Conservation (phyloP, 1,139 yeast genomes). For the Candida smagusa region DNA sequence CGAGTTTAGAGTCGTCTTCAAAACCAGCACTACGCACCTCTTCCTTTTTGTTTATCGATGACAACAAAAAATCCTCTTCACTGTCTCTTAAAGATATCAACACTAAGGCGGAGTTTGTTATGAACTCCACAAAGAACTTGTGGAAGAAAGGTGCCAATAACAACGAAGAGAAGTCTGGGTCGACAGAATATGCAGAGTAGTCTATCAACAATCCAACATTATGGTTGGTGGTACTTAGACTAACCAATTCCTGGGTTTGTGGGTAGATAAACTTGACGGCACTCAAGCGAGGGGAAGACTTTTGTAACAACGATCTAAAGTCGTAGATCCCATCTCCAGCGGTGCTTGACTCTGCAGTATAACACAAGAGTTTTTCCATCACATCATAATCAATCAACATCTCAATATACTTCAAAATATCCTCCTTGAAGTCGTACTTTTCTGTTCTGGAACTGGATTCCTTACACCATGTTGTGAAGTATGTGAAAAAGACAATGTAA, state of each 20-base stretch:
- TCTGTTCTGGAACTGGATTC: constrained; percentile 42
- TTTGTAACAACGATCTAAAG: constrained; percentile 64
- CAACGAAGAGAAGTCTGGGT: constrained; percentile 24
- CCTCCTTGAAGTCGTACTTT: constrained; percentile 49
- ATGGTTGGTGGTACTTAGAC: constrained; percentile 13
- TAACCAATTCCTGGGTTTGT: constrained; percentile 24
- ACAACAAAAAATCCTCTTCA: constrained; percentile 78
- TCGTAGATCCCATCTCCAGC: constrained; percentile 55
- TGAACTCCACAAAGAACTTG: constrained; percentile 56
- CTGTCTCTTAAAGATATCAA: constrained; percentile 76
- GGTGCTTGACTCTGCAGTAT: constrained; percentile 56
- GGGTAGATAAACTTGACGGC: constrained; percentile 38
- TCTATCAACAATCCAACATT: constrained; percentile 24
- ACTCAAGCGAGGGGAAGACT: constrained; percentile 54
- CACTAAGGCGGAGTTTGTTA: constrained; percentile 73
- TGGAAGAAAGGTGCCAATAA: constrained; percentile 46
- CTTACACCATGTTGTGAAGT: constrained; percentile 73
- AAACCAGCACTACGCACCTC: constrained; percentile 6
- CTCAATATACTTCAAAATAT: constrained; percentile 38
- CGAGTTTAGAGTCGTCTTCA: constrained; percentile 1
- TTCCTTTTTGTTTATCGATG: constrained; percentile 37
- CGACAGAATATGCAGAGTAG: constrained; percentile 17
- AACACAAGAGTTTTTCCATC: constrained; percentile 69
- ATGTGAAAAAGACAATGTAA: constrained; percentile 57
- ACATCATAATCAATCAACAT: constrained; percentile 59